Evolutionary conservation across 2,329 filamentous ascomycete genomes (phyloP), one percentile per base, ranked within the genome.

Genomic region (Pseudogymnoascus verrucosus): DNA sequence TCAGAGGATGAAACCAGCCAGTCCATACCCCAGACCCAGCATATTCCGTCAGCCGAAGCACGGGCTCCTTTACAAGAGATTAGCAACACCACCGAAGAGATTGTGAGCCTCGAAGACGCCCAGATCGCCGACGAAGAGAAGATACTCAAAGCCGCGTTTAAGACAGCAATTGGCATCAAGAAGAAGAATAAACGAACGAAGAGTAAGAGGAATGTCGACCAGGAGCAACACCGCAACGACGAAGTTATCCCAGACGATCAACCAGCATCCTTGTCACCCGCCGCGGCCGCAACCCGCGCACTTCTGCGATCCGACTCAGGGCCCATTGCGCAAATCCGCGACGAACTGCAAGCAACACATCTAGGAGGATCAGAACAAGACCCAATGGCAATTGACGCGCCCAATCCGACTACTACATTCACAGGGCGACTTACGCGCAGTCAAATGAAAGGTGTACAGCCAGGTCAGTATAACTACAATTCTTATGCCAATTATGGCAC

Each of bases 111-210:
- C 44, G 70, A 69, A 8, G 63, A 65, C 42, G 60, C 64, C 16
- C 60, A 54, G 39, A 42, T 70, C 8, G 68, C 68, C 23, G 66
- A 67, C 23, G 68, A 73, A 57, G 60, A 73, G 34, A 72, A 71
- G 63, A 66, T 66, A 40, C 66, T 74, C 26, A 74, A 74, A 64
- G 71, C 71, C 51, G 72, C 71, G 23, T 74, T 73, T 65, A 67
- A 69, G 62, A 68, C 54, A 57, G 71, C 71, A 39, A 69, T 74
- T 64, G 69, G 72, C 1, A 62, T 63, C 60, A 66, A 62, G 19
- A 73, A 71, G 64, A 63, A 63, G 54, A 71, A 67, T 54, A 73
- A 70, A 63, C 61, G 51, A 11, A 67, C 51, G 7, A 65, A 68
- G 64, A 67, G 64, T 57, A 68, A 68, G 60, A 68, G 64, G 39